Conservation (phyloP, 352 stramenopile species). For the Globisporangium apiculatum region DNA sequence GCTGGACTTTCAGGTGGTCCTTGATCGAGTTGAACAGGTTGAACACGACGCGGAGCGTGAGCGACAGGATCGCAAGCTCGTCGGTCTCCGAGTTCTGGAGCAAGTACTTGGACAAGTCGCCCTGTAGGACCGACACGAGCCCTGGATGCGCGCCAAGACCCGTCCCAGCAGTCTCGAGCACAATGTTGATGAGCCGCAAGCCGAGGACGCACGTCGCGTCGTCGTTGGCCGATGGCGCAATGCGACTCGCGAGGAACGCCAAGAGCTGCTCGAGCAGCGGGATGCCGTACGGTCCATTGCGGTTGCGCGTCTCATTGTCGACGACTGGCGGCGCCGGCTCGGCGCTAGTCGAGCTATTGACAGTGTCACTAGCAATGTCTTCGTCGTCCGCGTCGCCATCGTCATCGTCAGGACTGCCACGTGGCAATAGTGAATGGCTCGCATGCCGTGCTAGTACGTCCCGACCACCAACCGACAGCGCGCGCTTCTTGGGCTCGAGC, state of each 20-base stretch:
- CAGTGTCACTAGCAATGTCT: neutral
- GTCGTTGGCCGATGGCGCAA: conserved; percentile 89
- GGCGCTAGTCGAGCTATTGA: no score
- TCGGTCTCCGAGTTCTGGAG: conserved; percentile 94
- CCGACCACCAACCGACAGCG: neutral
- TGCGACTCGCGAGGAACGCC: conserved; percentile 89
- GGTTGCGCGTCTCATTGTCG: conserved; percentile 9
- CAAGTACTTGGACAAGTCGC: conserved; percentile 96
- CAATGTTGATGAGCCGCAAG: conserved; percentile 96
- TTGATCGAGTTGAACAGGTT: conserved; percentile 99
- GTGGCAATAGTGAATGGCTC: neutral
- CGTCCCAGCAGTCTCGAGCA: conserved; percentile 91
- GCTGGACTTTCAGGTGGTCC: conserved; percentile 97
- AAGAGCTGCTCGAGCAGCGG: conserved; percentile 92
- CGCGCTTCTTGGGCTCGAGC: conserved; percentile 29
- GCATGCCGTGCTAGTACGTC: neutral
- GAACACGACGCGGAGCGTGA: conserved; percentile 96
- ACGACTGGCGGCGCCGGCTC: neutral
- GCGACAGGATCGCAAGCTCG: conserved; percentile 88
- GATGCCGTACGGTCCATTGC: conserved; percentile 72
- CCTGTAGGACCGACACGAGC: conserved; percentile 87
- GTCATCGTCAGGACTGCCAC: neutral
- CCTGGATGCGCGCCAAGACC: conserved; percentile 65
- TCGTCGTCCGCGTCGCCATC: conserved; percentile 7
- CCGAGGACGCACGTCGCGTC: conserved; percentile 88